A percentile compares a stretch with the other conserved stretches of the same genome.
phyloP scores from a whole-genome alignment of 768 basidiomycete species.

The Xerocomus potaroensis region DNA sequence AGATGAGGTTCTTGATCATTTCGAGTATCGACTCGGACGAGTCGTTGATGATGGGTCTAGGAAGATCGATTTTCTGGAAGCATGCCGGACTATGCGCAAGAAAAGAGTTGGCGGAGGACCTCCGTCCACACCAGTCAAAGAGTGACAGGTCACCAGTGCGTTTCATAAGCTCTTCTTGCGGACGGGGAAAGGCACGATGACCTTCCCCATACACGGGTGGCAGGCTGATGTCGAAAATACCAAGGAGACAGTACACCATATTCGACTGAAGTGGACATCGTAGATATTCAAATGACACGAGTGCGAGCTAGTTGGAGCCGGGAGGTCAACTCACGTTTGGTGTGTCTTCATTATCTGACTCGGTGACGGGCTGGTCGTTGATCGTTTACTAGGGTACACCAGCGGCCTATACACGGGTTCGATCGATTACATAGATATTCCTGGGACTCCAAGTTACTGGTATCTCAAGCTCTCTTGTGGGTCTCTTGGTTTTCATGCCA shows the following conservation, averaged over 20 bases:
- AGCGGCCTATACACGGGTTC: slow-evolving; percentile 48
- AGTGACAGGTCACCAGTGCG: slow-evolving; percentile 21
- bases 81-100: slow-evolving; percentile 18
- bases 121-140: slow-evolving; percentile 25
- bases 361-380: neutral
- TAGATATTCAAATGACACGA: slow-evolving; percentile 44
- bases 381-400: slow-evolving; percentile 33
- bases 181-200: slow-evolving; percentile 23
- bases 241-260: slow-evolving; percentile 29
- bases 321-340: slow-evolving; percentile 76
- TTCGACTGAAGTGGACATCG: no score
- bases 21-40: slow-evolving; percentile 5
- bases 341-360: slow-evolving; percentile 18
- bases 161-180: slow-evolving; percentile 28
- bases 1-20: slow-evolving; percentile 13
- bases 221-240: slow-evolving; percentile 27
- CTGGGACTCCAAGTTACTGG: slow-evolving; percentile 44
- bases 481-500: slow-evolving; percentile 1
- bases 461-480: slow-evolving; percentile 37
- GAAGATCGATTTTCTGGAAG: slow-evolving; percentile 8
- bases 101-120: slow-evolving; percentile 20
- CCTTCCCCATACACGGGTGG: slow-evolving; percentile 28
- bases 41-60: slow-evolving; percentile 2
- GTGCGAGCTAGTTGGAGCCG: slow-evolving; percentile 44
- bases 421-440: slow-evolving; percentile 49